These are phyloP conservation scores for Paramecium tetraurelia DNA, from an alignment of 73 alveolate genomes.

Conservation along the genomic window DNA sequence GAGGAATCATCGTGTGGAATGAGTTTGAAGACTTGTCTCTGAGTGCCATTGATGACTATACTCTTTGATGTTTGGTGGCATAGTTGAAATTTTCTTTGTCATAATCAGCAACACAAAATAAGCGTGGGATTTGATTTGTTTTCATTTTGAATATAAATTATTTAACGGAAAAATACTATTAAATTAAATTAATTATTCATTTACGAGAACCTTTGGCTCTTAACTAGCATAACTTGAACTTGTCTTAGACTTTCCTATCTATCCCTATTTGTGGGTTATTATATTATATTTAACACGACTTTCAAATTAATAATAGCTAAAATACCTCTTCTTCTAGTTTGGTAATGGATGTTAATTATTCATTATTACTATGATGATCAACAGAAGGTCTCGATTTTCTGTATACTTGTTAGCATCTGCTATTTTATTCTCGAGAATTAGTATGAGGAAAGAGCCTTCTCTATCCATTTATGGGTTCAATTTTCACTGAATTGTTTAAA, in stretches of 20 bases:
- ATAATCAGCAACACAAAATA: not conserved
- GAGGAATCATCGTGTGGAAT: not conserved
- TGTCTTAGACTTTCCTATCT: not conserved
- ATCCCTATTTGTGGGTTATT: not conserved
- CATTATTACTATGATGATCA: not conserved
- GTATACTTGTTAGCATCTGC: not conserved
- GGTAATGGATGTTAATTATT: not conserved
- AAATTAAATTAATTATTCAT: not conserved
- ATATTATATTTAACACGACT: not conserved
- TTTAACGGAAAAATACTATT: constrained; percentile 3
- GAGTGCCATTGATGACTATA: not conserved
- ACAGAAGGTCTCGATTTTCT: not conserved
- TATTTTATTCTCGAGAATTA: not conserved
- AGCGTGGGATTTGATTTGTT: constrained; percentile 1
- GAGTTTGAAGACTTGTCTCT: constrained; percentile 48
- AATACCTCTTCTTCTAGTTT: not conserved
- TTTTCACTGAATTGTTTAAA: not conserved
- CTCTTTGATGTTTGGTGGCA: constrained; percentile 16
- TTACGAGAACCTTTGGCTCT: not conserved
- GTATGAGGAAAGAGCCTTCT: not conserved
- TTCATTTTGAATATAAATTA: constrained; percentile 23
- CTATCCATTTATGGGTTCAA: not conserved
- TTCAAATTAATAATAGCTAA: not conserved
- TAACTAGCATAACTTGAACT: not conserved
- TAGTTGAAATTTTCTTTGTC: constrained; percentile 8